These are phyloP conservation scores for Colletotrichum lupini DNA, from an alignment of 2,329 filamentous ascomycete genomes.

Conservation along the genomic window DNA sequence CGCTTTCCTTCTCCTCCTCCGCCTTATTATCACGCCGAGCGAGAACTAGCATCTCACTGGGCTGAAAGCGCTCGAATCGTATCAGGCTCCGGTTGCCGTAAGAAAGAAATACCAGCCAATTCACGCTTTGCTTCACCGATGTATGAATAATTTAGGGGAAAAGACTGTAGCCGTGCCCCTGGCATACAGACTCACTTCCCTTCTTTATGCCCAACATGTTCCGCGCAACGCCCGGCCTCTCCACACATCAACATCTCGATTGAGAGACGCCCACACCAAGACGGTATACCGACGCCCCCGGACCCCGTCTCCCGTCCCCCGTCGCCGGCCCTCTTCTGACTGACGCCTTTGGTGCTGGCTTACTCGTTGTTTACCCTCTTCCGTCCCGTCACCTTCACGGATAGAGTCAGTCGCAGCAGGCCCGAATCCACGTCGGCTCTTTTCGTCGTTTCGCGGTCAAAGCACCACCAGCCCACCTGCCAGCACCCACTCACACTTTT, in stretches of 20 bases:
- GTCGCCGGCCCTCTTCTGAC: neutral
- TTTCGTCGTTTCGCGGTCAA: conserved; percentile 24
- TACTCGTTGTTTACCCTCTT: neutral
- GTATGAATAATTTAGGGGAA: neutral
- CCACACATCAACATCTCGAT: neutral
- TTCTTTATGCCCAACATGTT: neutral
- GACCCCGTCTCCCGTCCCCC: neutral
- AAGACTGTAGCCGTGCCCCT: neutral
- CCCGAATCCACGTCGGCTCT: neutral
- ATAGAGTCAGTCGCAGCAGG: neutral
- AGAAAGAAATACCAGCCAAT: neutral
- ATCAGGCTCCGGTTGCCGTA: neutral
- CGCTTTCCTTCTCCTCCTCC: neutral
- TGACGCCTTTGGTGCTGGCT: neutral
- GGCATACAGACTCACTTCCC: neutral
- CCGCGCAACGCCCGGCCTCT: neutral
- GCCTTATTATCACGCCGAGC: neutral
- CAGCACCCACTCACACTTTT: neutral
- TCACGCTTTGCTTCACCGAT: neutral
- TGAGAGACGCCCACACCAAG: neutral
- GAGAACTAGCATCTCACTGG: neutral
- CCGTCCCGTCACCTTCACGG: neutral
- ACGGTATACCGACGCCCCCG: neutral
- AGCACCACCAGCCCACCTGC: conserved; percentile 24
- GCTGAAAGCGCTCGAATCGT: neutral